Conservation (phyloP, 257 asterid genomes). For the Dorcoceras hygrometricum region DNA sequence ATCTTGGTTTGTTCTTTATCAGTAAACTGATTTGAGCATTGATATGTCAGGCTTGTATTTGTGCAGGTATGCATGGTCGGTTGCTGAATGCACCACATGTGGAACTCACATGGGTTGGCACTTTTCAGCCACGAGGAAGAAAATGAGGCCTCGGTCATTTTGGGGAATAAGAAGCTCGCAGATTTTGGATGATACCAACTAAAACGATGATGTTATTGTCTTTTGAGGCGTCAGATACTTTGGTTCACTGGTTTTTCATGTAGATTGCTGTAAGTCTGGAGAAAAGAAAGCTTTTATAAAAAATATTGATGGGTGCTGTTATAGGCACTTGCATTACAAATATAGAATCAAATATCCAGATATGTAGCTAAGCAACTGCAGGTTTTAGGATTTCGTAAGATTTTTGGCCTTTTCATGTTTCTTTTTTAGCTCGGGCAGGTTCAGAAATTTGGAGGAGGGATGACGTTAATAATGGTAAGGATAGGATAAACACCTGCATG, state of each 20-base stretch:
- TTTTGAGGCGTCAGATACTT: not conserved
- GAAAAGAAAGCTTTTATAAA: not conserved
- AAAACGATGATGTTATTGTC: not conserved
- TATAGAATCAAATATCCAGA: not conserved
- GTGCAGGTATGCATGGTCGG: conserved; percentile 89
- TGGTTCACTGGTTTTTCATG: not conserved
- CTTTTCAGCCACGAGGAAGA: conserved; percentile 64
- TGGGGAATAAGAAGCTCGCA: conserved; percentile 20
- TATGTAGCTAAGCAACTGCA: not conserved
- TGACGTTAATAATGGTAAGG: not conserved
- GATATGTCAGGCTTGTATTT: not conserved
- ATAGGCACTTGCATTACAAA: not conserved
- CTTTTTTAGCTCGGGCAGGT: not conserved
- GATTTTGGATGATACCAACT: not conserved
- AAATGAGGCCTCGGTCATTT: conserved; percentile 27
- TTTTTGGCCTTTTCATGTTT: too few relatives aligned
- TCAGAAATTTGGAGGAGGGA: not conserved
- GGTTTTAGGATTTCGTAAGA: not conserved
- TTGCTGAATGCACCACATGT: conserved; percentile 76
- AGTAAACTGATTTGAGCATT: conserved; percentile 15
- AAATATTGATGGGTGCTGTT: not conserved
- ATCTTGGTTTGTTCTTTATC: not conserved
- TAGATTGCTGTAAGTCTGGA: not conserved
- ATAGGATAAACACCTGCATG: not conserved
- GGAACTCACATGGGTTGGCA: conserved; percentile 87